phyloP scores from a whole-genome alignment of 495 filamentous ascomycete species.

The Hamigera avellanea region DNA sequence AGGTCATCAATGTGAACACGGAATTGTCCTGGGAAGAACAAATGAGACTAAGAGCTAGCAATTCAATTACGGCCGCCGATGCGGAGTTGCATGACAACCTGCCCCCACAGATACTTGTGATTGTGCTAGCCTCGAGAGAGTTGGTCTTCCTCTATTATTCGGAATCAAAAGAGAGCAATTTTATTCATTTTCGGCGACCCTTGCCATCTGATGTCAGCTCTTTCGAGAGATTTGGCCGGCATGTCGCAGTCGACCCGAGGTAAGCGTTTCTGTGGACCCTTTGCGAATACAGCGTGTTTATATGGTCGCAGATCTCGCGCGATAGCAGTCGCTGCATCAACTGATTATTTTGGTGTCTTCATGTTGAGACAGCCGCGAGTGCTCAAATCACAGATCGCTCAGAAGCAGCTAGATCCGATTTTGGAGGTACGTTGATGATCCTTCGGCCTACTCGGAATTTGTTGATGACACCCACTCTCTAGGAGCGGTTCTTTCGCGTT shows the following conservation, averaged over 20 bases:
- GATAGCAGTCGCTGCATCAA: slow-evolving; percentile 51
- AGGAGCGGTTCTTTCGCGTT: slow-evolving; percentile 47
- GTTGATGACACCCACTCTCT: not conserved
- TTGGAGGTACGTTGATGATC: slow-evolving; percentile 16
- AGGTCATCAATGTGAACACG: slow-evolving; percentile 25
- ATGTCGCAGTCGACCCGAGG: slow-evolving; percentile 74
- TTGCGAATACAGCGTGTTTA: slow-evolving; percentile 3
- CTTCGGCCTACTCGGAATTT: not conserved
- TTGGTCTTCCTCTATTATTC: slow-evolving; percentile 60
- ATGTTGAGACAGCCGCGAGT: slow-evolving; percentile 18
- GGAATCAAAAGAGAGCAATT: slow-evolving; percentile 35
- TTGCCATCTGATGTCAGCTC: slow-evolving; percentile 42
- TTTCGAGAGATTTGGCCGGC: slow-evolving; percentile 55
- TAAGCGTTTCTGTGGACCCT: slow-evolving; percentile 14
- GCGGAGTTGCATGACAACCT: slow-evolving; percentile 16
- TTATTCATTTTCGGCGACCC: slow-evolving; percentile 46
- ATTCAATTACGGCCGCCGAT: slow-evolving; percentile 1
- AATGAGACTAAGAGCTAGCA: slow-evolving; percentile 11
- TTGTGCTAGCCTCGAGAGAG: slow-evolving; percentile 58
- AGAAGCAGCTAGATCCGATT: slow-evolving; percentile 23
- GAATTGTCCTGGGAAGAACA: slow-evolving; percentile 22
- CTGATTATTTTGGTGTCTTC: slow-evolving; percentile 47
- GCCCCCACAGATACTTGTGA: slow-evolving; percentile 65
- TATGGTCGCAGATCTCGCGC: slow-evolving; percentile 41
- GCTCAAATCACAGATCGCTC: slow-evolving; percentile 23